Conservation (phyloP, 495 filamentous ascomycete genomes). For the Daldinia childiae region DNA sequence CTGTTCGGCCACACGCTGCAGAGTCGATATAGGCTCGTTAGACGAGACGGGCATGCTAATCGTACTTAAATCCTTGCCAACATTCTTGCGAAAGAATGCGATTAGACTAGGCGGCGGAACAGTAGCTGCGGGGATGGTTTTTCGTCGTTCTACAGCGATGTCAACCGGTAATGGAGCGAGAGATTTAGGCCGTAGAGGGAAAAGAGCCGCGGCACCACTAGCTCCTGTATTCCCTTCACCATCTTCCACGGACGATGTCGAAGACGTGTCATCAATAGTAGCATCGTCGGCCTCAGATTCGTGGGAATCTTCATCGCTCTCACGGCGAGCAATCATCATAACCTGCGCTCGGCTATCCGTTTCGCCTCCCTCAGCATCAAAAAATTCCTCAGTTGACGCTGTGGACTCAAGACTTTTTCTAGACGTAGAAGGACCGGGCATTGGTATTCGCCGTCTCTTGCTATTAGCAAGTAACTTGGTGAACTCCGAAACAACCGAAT, state of each 20-base stretch:
- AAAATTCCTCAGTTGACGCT: slow-evolving; percentile 86
- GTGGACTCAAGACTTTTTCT: slow-evolving; percentile 83
- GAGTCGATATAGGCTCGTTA: slow-evolving; percentile 89
- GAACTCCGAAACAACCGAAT: slow-evolving; percentile 83
- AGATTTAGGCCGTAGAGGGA: slow-evolving; percentile 76
- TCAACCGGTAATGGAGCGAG: slow-evolving; percentile 80
- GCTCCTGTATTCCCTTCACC: slow-evolving; percentile 58
- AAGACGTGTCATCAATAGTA: slow-evolving; percentile 66
- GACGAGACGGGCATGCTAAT: slow-evolving; percentile 97
- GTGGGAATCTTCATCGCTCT: slow-evolving; percentile 65
- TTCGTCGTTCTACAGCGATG: slow-evolving; percentile 70
- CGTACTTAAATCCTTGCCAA: slow-evolving; percentile 94
- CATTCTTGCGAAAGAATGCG: slow-evolving; percentile 94
- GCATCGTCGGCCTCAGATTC: slow-evolving; percentile 66
- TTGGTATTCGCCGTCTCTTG: slow-evolving; percentile 75
- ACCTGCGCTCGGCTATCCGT: slow-evolving; percentile 67
- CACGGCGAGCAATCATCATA: slow-evolving; percentile 74
- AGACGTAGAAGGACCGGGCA: slow-evolving; percentile 59
- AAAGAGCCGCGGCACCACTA: slow-evolving; percentile 60
- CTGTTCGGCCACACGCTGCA: slow-evolving; percentile 88
- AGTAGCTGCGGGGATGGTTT: slow-evolving; percentile 73
- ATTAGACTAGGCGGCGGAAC: slow-evolving; percentile 88
- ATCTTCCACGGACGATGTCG: slow-evolving; percentile 68
- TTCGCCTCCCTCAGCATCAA: slow-evolving; percentile 83
- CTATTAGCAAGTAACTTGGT: slow-evolving; percentile 76